Base-by-base conservation (phyloP, 23 red algal species). In the Pyropia haitanensis region DNA sequence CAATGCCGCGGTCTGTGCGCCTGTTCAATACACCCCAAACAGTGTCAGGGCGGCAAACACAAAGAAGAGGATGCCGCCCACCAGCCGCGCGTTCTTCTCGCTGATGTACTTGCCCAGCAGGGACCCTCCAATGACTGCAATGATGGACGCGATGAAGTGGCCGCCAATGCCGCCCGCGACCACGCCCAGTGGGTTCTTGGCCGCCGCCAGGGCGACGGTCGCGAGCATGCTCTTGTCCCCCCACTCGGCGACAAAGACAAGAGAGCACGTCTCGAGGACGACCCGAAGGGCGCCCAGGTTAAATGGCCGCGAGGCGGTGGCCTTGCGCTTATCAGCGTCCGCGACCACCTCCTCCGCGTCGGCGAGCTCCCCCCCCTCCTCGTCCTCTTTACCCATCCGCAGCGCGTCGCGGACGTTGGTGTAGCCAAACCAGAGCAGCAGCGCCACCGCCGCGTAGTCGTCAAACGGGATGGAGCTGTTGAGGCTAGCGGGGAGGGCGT, bases 221-320 rank as follows among this genome's bases (percentile, higher is more conserved):
- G 94, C 86, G 3, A 98, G 64, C 88, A 91, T 90, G 54, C 70
- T 79, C 66, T 88, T 88, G 56, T 98, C 94, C 8, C 94, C 94
- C 94, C 94, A 98, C 64, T 98, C 94, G 8, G 94, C 94, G 17
- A 98, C 66, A 70, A 98, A 98, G 0, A 91, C 81, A 20, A 98
- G 76, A 34, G 68, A 76, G 53, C 76, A 87, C 23, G 94, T 87
- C 56, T 91, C 76, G 31, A 82, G 65, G 15, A 87, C 73, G 25
- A 90, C 62, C 56, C 69, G 61, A 4, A 81, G 51, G 15, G 58
- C 86, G 27, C 70, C 68, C 18, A 26, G 2, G 6, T 22, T 19
- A 6, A 26, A 49, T 14, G 63, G 31, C 26, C 63, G 63, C 16
- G 32, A 66, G 14, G 20, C 32, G 6, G 18, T 58, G 55, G 63